Base-by-base conservation (phyloP, 2,329 filamentous ascomycete genomes). In the Phialophora verrucosa region DNA sequence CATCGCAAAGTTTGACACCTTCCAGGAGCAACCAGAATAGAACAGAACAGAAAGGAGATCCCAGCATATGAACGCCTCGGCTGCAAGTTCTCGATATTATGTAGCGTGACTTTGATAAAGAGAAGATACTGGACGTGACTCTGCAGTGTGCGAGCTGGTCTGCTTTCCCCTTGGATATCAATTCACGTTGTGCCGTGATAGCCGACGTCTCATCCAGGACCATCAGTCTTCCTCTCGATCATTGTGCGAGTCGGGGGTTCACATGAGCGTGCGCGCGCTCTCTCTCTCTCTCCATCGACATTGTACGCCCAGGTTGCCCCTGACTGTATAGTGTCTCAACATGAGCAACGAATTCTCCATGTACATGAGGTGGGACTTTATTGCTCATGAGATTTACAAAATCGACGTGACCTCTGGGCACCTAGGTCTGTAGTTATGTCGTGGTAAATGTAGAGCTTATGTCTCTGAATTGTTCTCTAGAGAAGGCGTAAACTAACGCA, bases 401-500 rank as follows among this genome's bases (percentile, higher is more conserved):
- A 44, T 44, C 6, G 38, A 44, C 38, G 2, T 8, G 2, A n/a
- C 14, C 38, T n/a, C 2, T 27, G 4, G 4, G 4, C 6, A n/a
- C 1, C 0, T 35, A 44, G 17, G 5, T 44, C n/a, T 44, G 7
- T 44, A 3, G 38, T n/a, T 8, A 6, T 17, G 3, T 44, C 38
- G 17, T 44, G 38, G 17, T n/a, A 20, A 8, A 20, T 44, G 38
- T 51, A 12, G 27, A 51, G 49, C 20, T 51, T 51, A 27, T 51
- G 49, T 51, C 49, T 51, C 25, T 51, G 49, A 51, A 51, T 23
- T 27, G 49, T 25, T 51, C 49, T 51, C 49, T 51, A 27, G 49
- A 51, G 49, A 51, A 51, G 49, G 49, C 17, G 20, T 8, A 27
- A 25, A 20, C 49, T 29, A 29, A 29, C n/a, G 12, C 1, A 4